Evolutionary conservation across 768 basidiomycete species (phyloP).

Genomic region (Phallus indusiatus): DNA sequence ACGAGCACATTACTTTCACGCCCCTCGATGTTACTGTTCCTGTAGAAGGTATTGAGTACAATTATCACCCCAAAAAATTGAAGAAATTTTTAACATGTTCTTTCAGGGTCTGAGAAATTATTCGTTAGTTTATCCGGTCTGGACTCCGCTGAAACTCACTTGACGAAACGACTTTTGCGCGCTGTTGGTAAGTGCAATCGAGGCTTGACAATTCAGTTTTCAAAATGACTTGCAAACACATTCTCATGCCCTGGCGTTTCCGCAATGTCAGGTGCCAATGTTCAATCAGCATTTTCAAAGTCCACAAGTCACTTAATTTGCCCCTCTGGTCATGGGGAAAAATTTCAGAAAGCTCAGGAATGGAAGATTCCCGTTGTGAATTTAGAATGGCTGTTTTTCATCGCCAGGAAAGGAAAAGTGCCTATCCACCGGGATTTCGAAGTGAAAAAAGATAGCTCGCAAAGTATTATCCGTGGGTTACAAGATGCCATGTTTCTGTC

Average conservation of each 20-base stretch:
- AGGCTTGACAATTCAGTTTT: neutral
- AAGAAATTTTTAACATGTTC: neutral
- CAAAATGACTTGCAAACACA: neutral
- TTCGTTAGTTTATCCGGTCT: constrained; percentile 68
- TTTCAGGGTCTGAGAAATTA: constrained; percentile 46
- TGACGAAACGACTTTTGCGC: constrained; percentile 54
- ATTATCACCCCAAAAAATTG: neutral
- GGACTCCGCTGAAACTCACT: constrained; percentile 54
- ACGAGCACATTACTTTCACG: constrained; percentile 60
- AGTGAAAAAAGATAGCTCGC: constrained; percentile 14
- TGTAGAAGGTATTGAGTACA: constrained; percentile 37
- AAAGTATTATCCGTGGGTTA: neutral
- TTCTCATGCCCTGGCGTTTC: neutral
- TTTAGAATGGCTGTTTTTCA: constrained; percentile 57
- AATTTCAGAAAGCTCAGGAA: constrained; percentile 68
- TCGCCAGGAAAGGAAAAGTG: constrained; percentile 44
- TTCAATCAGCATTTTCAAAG: constrained; percentile 51
- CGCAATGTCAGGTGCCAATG: constrained; percentile 36
- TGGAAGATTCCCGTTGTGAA: constrained; percentile 73
- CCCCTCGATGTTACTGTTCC: constrained; percentile 56
- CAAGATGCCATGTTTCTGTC: neutral
- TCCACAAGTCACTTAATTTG: constrained; percentile 76
- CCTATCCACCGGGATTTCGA: constrained; percentile 28
- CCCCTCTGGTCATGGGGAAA: constrained; percentile 56
- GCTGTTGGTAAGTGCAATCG: constrained; percentile 46